These are phyloP conservation scores for Spinellus fusiger DNA, from an alignment of 192 early-diverging fungal genomes.

Conservation along the genomic window DNA sequence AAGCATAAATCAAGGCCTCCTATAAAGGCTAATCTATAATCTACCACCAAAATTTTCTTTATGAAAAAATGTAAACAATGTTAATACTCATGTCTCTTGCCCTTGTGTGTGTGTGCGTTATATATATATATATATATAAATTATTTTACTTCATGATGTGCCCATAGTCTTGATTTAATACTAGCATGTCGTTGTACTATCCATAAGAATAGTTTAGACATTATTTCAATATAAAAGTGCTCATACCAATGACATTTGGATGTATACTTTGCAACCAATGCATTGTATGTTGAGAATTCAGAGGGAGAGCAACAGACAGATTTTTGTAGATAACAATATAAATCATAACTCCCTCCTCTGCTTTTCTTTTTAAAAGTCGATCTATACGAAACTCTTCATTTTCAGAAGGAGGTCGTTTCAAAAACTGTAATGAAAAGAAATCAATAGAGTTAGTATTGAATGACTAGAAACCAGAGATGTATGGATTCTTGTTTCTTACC, in stretches of 20 bases:
- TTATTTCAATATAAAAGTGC: not conserved
- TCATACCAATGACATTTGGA: conserved; percentile 61
- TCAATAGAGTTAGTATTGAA: not conserved
- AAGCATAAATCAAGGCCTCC: conserved; percentile 85
- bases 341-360: conserved; percentile 76
- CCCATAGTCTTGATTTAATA: conserved; percentile 72
- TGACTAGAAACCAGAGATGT: not conserved
- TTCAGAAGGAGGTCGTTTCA: conserved; percentile 65
- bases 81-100: not conserved
- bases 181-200: conserved; percentile 80
- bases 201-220: not conserved
- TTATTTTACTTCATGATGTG: conserved; percentile 59
- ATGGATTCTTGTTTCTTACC: not conserved
- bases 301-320: conserved; percentile 60
- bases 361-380: conserved; percentile 69
- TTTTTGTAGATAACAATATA: conserved; percentile 85
- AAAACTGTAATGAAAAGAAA: conserved; percentile 38
- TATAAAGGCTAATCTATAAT: conserved; percentile 76
- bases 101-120: not conserved
- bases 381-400: conserved; percentile 77
- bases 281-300: conserved; percentile 71
- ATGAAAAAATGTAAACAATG: not conserved
- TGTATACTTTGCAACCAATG: conserved; percentile 61
- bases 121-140: not conserved
- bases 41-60: conserved; percentile 76